phyloP scores from a whole-genome alignment of 2,329 filamentous ascomycete genomes.

The Balansia obtecta region DNA sequence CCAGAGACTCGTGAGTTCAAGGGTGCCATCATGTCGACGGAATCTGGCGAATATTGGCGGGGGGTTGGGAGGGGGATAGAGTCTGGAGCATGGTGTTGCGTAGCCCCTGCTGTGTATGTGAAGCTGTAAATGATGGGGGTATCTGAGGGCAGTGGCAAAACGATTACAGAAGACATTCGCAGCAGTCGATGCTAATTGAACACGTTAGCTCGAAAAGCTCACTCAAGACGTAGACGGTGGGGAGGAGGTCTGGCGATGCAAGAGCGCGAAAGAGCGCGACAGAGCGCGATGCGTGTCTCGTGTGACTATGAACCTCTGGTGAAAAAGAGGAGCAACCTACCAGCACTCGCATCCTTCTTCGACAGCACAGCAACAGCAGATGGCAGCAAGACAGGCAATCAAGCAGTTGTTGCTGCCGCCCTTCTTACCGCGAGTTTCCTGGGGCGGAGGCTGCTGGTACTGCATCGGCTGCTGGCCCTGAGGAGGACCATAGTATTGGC shows the following conservation, averaged over 20 bases:
- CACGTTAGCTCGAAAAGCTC: not conserved
- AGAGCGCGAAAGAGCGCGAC: too few species aligned
- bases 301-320: too few species aligned
- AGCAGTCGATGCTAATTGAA: conserved; percentile 24
- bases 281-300: too few species aligned
- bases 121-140: not conserved
- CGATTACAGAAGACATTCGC: conserved; percentile 26
- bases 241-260: too few species aligned
- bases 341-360: conserved; percentile 40
- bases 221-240: not conserved
- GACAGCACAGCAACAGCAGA: conserved; percentile 38
- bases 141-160: not conserved
- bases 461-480: conserved; percentile 30
- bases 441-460: conserved; percentile 27
- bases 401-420: conserved; percentile 29
- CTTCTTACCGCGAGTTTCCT: conserved; percentile 16
- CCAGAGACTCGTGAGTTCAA: not conserved
- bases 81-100: too few species aligned
- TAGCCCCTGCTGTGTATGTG: not conserved
- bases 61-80: too few species aligned
- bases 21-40: not conserved
- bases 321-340: conserved; percentile 21
- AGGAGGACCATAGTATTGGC: conserved; percentile 18
- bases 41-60: not conserved
- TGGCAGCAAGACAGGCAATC: conserved; percentile 32